Base-by-base conservation (phyloP, 139 green algal genomes). In the Chlorokybus atmophyticus region DNA sequence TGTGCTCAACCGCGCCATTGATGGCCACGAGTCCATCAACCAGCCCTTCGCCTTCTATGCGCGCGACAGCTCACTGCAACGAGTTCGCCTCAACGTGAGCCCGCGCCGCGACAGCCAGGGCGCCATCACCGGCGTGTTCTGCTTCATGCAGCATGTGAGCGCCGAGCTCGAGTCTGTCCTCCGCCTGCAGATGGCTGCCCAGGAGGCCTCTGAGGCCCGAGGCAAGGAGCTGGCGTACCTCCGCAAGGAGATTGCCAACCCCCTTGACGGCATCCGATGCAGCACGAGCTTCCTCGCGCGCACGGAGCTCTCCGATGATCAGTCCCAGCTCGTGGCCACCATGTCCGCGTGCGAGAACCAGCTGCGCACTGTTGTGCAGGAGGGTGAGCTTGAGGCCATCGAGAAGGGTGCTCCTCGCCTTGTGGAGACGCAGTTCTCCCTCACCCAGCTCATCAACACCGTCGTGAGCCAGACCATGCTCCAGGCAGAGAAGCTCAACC, bases 181-280 rank as follows among this genome's bases (percentile, higher is more conserved):
- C 21, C 17, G 26, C 23, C 4, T 28, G 19, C 63, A 71, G 55
- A 62, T 38, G 26, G 63, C 63, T 2, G 63, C 63, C 19, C 29
- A 68, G 29, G 67, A 61, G 35, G 63, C 64, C 1, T 55, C 57
- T 1, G 63, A 65, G 49, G 25, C 57, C 23, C 64, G 60, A 40
- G 63, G 55, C 25, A 71, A 71, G 40, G 63, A 71, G 55, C 56
- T 71, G 48, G 57, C 57, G 31, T 71, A 71, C 39, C 44, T 71
- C 24, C 40, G 63, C n/a, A 42, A 71, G 55, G 57, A 71, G 52
- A 71, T 68, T 32, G 55, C 51, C 42, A 68, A 68, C 44, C 57
- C 63, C 26, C 57, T 71, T 24, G 57, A 68, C 38, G 63, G 63
- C 48, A 71, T 71, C 35, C 52, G 57, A 27, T 68, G 60, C 38